Conservation (phyloP, 495 filamentous ascomycete species). For the Hypoxylon lienhwacheense region DNA sequence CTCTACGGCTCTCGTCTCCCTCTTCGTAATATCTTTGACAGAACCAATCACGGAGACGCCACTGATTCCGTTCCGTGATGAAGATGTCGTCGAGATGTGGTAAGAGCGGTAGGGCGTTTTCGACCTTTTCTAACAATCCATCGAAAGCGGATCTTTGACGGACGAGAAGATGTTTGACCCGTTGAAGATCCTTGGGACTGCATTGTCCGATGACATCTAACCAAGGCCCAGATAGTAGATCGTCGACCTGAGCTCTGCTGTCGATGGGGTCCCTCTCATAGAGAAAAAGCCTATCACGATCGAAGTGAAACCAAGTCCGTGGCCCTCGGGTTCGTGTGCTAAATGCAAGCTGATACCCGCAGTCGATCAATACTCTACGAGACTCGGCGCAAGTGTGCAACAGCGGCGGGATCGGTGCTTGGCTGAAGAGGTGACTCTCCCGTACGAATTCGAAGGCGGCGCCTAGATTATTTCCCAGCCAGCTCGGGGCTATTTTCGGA, state of each 20-base stretch:
- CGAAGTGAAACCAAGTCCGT: constrained; percentile 26
- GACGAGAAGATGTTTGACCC: not conserved
- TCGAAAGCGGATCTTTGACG: not conserved
- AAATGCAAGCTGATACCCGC: constrained; percentile 27
- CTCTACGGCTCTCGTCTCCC: too few relatives aligned
- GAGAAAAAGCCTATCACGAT: constrained; percentile 12
- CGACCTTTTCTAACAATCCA: too few relatives aligned
- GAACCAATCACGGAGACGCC: too few relatives aligned
- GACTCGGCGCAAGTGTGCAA: constrained; percentile 27
- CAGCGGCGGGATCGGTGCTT: constrained; percentile 23
- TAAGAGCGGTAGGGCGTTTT: not conserved
- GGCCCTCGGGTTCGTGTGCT: constrained; percentile 15
- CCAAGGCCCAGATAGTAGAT: not conserved
- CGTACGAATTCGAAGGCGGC: not conserved
- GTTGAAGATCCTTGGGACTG: not conserved
- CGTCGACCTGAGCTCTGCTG: too few relatives aligned
- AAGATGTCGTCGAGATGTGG: constrained; percentile 10
- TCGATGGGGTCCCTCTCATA: too few relatives aligned
- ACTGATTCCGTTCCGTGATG: constrained; percentile 4
- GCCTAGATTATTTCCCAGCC: not conserved
- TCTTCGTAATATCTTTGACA: too few relatives aligned
- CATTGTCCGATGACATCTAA: constrained; percentile 9
- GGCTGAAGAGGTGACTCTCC: constrained; percentile 11
- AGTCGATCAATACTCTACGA: constrained; percentile 8
- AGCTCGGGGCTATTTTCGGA: constrained; percentile 3